phyloP scores from a whole-genome alignment of 2,329 filamentous ascomycete genomes.

The Coniella vitis region DNA sequence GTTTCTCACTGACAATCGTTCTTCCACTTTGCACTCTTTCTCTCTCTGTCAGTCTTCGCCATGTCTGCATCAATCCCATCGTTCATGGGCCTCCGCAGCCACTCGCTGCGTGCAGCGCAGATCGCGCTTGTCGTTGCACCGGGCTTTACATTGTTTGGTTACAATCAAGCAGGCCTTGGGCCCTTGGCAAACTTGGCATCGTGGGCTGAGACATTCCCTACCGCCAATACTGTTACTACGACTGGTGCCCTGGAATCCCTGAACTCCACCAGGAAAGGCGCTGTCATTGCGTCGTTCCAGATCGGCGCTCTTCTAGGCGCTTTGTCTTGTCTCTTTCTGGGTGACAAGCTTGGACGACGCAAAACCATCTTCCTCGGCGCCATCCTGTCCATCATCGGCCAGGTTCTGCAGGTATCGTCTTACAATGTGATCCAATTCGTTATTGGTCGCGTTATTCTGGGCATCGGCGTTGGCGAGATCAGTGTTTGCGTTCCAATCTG shows the following conservation, averaged over 20 bases:
- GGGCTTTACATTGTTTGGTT: conserved; percentile 41
- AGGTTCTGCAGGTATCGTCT: too few relatives aligned
- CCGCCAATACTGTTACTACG: conserved; percentile 38
- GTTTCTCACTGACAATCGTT: too few relatives aligned
- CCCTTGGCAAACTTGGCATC: conserved; percentile 34
- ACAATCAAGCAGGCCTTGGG: conserved; percentile 43
- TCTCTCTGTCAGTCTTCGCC: too few relatives aligned
- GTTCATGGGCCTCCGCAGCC: background rate
- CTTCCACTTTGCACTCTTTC: too few relatives aligned
- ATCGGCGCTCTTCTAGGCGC: conserved; percentile 19
- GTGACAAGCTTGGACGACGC: conserved; percentile 43
- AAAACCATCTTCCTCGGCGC: conserved; percentile 42
- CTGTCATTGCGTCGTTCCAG: conserved; percentile 17
- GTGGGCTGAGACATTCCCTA: conserved; percentile 41
- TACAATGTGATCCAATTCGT: conserved; percentile 44
- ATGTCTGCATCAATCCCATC: too few relatives aligned
- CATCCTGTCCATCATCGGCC: conserved; percentile 41
- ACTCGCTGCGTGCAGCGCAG: background rate
- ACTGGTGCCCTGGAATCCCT: conserved; percentile 33
- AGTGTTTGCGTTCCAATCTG: conserved; percentile 37
- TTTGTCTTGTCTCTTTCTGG: conserved; percentile 23
- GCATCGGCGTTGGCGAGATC: conserved; percentile 36
- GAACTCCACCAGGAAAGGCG: conserved; percentile 28
- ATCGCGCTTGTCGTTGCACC: conserved; percentile 19
- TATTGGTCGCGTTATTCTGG: conserved; percentile 45